A percentile compares a stretch with the other conserved stretches of the same genome.
Conservation (phyloP, 2,329 filamentous ascomycete species). For the Trichoderma sp. region DNA sequence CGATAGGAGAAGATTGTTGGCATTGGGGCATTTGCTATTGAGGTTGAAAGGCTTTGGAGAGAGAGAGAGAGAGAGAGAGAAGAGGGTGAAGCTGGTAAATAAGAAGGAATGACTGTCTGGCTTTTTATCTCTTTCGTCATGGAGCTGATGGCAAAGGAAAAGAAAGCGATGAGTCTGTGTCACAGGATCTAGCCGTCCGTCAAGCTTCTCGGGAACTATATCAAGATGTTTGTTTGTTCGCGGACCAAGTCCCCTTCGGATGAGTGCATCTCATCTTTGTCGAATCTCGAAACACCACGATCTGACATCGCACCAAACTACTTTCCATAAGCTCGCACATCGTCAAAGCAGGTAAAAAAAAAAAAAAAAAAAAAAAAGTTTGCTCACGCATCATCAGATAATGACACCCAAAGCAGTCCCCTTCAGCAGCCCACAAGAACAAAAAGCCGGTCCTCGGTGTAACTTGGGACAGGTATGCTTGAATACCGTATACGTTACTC, state of each 20-base stretch:
- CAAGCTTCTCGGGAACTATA: constrained; percentile 8
- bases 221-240: background rate
- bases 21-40: background rate
- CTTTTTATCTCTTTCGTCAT: background rate
- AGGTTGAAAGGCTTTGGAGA: background rate
- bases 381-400: background rate
- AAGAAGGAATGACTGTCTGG: background rate
- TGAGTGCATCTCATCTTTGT: background rate
- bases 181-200: background rate
- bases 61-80: background rate
- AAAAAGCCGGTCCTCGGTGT: background rate
- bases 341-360: no score
- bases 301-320: background rate
- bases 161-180: background rate
- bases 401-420: background rate
- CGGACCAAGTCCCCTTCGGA: background rate
- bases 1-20: background rate
- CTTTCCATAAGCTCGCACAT: background rate
- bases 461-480: background rate
- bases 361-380: background rate
- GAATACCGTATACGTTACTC: background rate
- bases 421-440: background rate
- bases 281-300: background rate
- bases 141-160: background rate
- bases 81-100: background rate